Evolutionary conservation across 139 green algal species (phyloP).

Genomic region (Penium margaritaceum): DNA sequence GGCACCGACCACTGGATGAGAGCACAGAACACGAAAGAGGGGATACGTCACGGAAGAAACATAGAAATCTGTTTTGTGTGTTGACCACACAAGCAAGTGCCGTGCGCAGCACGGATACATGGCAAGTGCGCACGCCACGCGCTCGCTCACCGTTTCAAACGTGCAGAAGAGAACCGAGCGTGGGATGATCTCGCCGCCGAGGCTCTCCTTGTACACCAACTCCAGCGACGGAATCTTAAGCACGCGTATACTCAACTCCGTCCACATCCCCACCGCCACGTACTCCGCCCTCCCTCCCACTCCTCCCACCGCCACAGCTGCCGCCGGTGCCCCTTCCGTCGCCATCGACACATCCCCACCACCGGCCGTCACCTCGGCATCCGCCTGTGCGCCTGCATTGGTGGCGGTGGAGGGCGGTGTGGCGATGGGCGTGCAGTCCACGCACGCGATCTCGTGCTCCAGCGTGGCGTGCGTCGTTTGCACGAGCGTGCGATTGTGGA

Average conservation of each 20-base stretch:
- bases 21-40: slow-evolving; percentile 2
- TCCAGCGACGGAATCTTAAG: slow-evolving; percentile 52
- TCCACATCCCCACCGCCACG: background rate
- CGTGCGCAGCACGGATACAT: too few species aligned
- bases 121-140: too few species aligned
- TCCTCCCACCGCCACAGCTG: too few species aligned
- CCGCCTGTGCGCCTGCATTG: background rate
- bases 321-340: too few species aligned
- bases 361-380: too few species aligned
- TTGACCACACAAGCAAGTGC: too few species aligned
- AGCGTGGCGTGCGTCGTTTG: slow-evolving; percentile 56
- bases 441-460: slow-evolving; percentile 75
- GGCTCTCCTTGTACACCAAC: slow-evolving; percentile 36
- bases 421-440: slow-evolving; percentile 72
- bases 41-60: too few species aligned
- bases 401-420: background rate
- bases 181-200: slow-evolving; percentile 73
- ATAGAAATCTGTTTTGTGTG: too few species aligned
- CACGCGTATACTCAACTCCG: slow-evolving; percentile 40
- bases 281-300: background rate
- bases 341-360: too few species aligned
- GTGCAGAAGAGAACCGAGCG: slow-evolving; percentile 68
- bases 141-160: slow-evolving; percentile 65
- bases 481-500: slow-evolving; percentile 50
- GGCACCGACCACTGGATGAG: background rate